A percentile compares a stretch with the other conserved stretches of the same genome.
These are phyloP conservation scores for Coemansia sp. DNA, from an alignment of 192 early-diverging fungal genomes.

Conservation along the genomic window DNA sequence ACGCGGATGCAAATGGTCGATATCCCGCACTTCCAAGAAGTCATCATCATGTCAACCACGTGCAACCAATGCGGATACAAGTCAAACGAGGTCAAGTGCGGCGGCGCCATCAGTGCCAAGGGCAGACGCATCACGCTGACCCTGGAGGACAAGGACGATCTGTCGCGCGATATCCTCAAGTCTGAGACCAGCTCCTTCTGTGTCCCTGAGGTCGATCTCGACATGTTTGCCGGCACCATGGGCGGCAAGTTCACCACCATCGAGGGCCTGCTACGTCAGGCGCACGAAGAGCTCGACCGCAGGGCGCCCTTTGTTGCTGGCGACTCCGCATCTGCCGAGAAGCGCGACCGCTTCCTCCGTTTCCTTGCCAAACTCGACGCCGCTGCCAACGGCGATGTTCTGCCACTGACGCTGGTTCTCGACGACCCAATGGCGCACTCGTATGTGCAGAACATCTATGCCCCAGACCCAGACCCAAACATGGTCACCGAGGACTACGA, in stretches of 20 bases:
- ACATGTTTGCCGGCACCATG: slow-evolving; percentile 83
- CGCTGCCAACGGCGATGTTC: slow-evolving; percentile 61
- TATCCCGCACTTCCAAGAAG: slow-evolving; percentile 95
- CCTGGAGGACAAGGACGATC: slow-evolving; percentile 82
- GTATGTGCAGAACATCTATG: slow-evolving; percentile 91
- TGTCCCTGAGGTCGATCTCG: slow-evolving; percentile 88
- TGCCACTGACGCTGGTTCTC: slow-evolving; percentile 72
- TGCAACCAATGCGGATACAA: slow-evolving; percentile 94
- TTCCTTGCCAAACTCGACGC: slow-evolving; percentile 74
- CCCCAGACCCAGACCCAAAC: slow-evolving; percentile 92
- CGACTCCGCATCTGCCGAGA: slow-evolving; percentile 63
- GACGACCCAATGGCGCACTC: slow-evolving; percentile 92
- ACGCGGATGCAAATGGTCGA: slow-evolving; percentile 90
- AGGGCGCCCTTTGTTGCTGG: slow-evolving; percentile 70
- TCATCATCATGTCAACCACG: slow-evolving; percentile 91
- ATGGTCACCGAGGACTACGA: slow-evolving; percentile 86
- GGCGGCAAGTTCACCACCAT: slow-evolving; percentile 96
- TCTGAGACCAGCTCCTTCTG: slow-evolving; percentile 89
- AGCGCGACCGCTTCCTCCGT: slow-evolving; percentile 57
- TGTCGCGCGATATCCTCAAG: slow-evolving; percentile 92
- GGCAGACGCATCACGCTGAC: slow-evolving; percentile 83
- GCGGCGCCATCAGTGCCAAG: slow-evolving; percentile 76
- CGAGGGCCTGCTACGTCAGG: slow-evolving; percentile 87
- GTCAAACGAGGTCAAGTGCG: slow-evolving; percentile 95
- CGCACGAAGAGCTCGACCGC: slow-evolving; percentile 78